phyloP scores from a whole-genome alignment of 495 filamentous ascomycete species.

The Acidomyces sp. region DNA sequence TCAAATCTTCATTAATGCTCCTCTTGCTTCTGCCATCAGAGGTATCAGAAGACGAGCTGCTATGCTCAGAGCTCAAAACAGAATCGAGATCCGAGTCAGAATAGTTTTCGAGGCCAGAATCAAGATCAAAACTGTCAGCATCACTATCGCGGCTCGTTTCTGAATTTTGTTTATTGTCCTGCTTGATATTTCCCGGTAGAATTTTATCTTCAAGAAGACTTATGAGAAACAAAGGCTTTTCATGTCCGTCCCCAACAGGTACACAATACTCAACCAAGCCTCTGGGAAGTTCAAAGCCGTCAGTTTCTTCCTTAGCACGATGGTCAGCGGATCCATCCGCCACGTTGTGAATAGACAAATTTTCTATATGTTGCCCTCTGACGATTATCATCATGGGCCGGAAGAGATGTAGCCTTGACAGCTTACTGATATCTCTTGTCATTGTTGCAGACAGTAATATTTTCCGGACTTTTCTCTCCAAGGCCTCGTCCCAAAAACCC shows the following conservation, averaged over 20 bases:
- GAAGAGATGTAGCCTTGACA: constrained; percentile 58
- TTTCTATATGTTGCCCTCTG: constrained; percentile 34
- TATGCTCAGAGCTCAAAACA: constrained; percentile 19
- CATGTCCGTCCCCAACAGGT: constrained; percentile 55
- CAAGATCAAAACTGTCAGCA: neutral
- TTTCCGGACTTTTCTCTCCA: constrained; percentile 41
- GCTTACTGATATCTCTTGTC: constrained; percentile 71
- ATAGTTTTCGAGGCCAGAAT: constrained; percentile 23
- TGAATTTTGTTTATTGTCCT: neutral
- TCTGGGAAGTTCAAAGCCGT: constrained; percentile 47
- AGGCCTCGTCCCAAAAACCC: constrained; percentile 26
- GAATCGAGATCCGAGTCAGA: constrained; percentile 20
- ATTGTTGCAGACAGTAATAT: constrained; percentile 85
- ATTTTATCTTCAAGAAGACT: constrained; percentile 38
- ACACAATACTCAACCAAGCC: constrained; percentile 60
- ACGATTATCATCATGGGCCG: constrained; percentile 67
- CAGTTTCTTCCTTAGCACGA: constrained; percentile 18
- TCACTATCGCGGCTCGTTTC: constrained; percentile 12
- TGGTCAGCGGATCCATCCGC: neutral
- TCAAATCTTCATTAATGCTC: neutral
- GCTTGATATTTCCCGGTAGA: constrained; percentile 6
- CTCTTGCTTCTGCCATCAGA: neutral
- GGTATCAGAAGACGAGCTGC: constrained; percentile 6
- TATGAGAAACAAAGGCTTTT: constrained; percentile 75
- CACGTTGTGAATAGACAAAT: constrained; percentile 24